Base-by-base conservation (phyloP, 352 stramenopile genomes). In the Phytopythium aichiense region DNA sequence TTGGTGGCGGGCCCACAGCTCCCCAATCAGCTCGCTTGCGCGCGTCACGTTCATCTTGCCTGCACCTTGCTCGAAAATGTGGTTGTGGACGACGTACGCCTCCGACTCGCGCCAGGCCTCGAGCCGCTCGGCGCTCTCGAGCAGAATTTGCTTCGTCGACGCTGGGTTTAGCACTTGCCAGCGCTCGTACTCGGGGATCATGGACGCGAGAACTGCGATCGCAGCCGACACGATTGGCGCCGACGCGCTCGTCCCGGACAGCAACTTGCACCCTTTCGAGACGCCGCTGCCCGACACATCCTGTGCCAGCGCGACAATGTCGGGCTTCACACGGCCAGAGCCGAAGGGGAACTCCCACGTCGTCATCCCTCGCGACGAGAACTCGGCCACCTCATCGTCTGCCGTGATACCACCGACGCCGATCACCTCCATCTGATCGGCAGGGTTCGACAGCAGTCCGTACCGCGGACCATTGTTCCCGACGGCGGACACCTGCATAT, bases 401-500 rank as follows among this genome's bases (percentile, higher is more conserved):
- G 61, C 69, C 1, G 77, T 86, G 52, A 92, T 65, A 45, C 85
- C 88, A 25, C 89, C 88, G 16, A 97, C 83, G 31, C 88, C 87
- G 22, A 96, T 90, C 13, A 94, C 87, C 52, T 94, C 82, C 45
- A 81, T 79, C 69, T 94, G 83, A 61, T 96, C 88, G 16, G 84
- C 88, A 37, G 88, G 88, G 54, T 94, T 95, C 25, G 90, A 92
- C 20, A 93, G 69, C 18, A 88, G 88, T 0, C 89, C 89, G 51
- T 93, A 95, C 60, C 89, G 77, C 16, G 89, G 89, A 2, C 89
- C 89, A 57, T 85, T 81, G 61, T 96, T 97, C 4, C 88, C 89
- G 2, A 95, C 86, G 22, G 89, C 87, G 45, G 84, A 91, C 40
- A 95, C 73, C 77, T 87, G 61, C 18, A 58, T 12, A 7, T 61